Evolutionary conservation across 257 asterid species (phyloP), one percentile per base, ranked within the genome.

Genomic region (Phtheirospermum japonicum): DNA sequence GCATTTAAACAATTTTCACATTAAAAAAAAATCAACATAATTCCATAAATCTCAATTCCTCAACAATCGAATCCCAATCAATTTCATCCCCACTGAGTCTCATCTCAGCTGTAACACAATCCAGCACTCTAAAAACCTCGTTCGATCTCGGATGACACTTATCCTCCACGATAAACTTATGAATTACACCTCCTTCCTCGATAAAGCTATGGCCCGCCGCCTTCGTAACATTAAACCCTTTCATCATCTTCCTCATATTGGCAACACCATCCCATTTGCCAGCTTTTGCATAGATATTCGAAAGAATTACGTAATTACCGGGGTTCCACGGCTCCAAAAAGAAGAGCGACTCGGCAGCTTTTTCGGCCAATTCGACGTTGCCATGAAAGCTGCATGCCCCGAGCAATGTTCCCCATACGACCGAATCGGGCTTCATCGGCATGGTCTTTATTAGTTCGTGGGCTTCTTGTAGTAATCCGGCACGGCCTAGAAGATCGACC

Each of bases 321-420:
- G 96, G 85, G 75, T 88, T 88, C 83, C 85, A 65, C 0, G 94
- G 96, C 65, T 88, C 97, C 80, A 79, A 64, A 64, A 46, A 39
- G 57, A 82, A 84, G 16, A 85, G 82, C 31, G 82, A 65, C 71
- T 80, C 84, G 0, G 86, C 88, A 16, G 94, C 98, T 67, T 61
- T 82, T 82, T 90, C 95, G 0, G 81, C 95, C 28, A 76, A 66
- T 61, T 85, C 89, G 17, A 88, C 82, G 11, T 88, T 82, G 34
- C 84, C 82, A 56, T 83, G 84, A 70, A 90, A 90, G 77, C 95
- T 90, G 76, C 95, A 90, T 4, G 94, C 95, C 16, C 94, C 95
- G 1, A 86, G 82, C 73, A 89, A 61, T 14, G 89, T 71, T 66
- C 96, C 98, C 95, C 98, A 90, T 8, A 90, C 79, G 32, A 90